Percentiles rank a stretch among this genome's conserved stretches.
phyloP scores from a whole-genome alignment of 495 filamentous ascomycete genomes.

The Corynascus novoguineensis region DNA sequence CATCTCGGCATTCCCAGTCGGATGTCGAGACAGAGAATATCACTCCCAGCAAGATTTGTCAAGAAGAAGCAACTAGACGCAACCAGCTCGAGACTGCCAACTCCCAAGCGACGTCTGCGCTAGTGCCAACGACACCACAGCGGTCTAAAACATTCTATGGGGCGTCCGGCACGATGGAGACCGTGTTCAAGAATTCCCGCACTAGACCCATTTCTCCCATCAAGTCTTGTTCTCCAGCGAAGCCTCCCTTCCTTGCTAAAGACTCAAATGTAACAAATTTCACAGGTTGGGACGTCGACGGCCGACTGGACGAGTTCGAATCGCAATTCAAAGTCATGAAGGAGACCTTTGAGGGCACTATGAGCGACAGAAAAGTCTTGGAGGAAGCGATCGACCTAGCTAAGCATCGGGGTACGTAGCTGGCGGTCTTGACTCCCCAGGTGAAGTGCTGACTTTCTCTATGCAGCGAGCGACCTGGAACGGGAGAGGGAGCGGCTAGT shows the following conservation, averaged over 20 bases:
- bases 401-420: slow-evolving; percentile 62
- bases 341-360: slow-evolving; percentile 55
- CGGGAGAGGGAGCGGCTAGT: slow-evolving; percentile 51
- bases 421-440: not conserved
- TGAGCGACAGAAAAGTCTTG: slow-evolving; percentile 54
- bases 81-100: slow-evolving; percentile 11
- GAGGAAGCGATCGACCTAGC: slow-evolving; percentile 66
- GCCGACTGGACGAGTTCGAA: slow-evolving; percentile 61
- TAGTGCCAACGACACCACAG: slow-evolving; percentile 19
- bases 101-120: slow-evolving; percentile 3
- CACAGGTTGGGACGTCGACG: slow-evolving; percentile 68
- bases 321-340: slow-evolving; percentile 54
- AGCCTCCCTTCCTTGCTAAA: slow-evolving; percentile 59
- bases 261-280: slow-evolving; percentile 56
- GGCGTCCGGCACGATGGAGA: slow-evolving; percentile 17
- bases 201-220: slow-evolving; percentile 18
- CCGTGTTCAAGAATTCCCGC: slow-evolving; percentile 18
- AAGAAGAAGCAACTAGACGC: slow-evolving; percentile 14
- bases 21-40: slow-evolving; percentile 14
- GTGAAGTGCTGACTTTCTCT: slow-evolving; percentile 7
- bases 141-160: slow-evolving; percentile 1
- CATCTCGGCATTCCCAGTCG: slow-evolving; percentile 11
- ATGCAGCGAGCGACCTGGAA: slow-evolving; percentile 65
- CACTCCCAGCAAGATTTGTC: slow-evolving; percentile 1
- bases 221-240: slow-evolving; percentile 37